Conservation (phyloP, 768 basidiomycete genomes). For the Mrakia blollopis region DNA sequence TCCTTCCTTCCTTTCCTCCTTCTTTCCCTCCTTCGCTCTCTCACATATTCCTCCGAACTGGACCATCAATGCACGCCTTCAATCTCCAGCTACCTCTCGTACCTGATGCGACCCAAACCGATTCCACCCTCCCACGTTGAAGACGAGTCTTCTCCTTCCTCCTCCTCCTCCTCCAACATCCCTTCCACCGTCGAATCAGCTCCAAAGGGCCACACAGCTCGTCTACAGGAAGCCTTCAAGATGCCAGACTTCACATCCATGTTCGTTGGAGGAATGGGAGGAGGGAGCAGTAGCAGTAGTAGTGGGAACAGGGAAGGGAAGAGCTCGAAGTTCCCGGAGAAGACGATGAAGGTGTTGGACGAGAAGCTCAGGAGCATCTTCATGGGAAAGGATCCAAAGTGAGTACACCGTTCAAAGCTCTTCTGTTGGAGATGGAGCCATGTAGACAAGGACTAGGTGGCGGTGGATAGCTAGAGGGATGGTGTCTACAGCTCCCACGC, state of each 20-base stretch:
- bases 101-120: constrained; percentile 48
- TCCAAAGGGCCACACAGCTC: constrained; percentile 62
- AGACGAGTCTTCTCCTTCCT: constrained; percentile 23
- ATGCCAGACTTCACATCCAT: constrained; percentile 34
- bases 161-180: constrained; percentile 51
- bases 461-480: too few relatives aligned
- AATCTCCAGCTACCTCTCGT: constrained; percentile 60
- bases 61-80: constrained; percentile 15
- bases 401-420: constrained; percentile 46
- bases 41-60: not conserved
- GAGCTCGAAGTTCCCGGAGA: constrained; percentile 89
- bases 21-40: not conserved
- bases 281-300: constrained; percentile 15
- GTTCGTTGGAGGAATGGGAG: constrained; percentile 24
- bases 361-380: constrained; percentile 84
- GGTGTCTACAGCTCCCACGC: too few relatives aligned
- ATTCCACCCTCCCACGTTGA: constrained; percentile 56
- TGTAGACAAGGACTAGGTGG: too few relatives aligned
- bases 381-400: constrained; percentile 87
- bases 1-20: constrained; percentile 1
- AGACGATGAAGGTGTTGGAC: constrained; percentile 83
- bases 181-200: constrained; percentile 61
- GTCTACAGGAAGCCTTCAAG: constrained; percentile 60
- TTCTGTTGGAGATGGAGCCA: too few relatives aligned
- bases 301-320: constrained; percentile 59